Base-by-base conservation (phyloP, 148 eudicot genomes). In the Silene latifolia region DNA sequence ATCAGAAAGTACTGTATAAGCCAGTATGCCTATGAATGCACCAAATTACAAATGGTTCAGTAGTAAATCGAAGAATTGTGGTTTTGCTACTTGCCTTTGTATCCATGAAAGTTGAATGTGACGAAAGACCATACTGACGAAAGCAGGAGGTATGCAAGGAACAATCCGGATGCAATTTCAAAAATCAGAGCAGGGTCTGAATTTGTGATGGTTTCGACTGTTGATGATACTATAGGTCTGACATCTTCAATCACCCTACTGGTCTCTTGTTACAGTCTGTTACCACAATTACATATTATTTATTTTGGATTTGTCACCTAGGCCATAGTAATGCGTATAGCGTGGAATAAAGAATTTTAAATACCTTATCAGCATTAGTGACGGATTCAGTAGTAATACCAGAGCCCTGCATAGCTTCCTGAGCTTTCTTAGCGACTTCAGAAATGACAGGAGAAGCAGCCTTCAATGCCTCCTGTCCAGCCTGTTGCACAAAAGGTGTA, bases 371-470 rank as follows among this genome's bases (percentile, higher is more conserved):
- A 77, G 96, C 97, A 78, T 84, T 74, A 8, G 85, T 19, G 63
- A 93, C 83, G 15, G 97, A 85, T 29, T 90, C 82, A 25, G 91
- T 79, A 69, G 89, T 87, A 19, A 95, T 78, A 12, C 98, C 98
- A 5, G 97, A 86, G 76, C 87, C 89, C 83, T 90, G 87, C 67
- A 95, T 88, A 13, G 91, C 93, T 69, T 90, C 93, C 80, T 90
- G 96, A 35, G 96, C 98, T 82, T 89, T 90, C 82, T 89, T 90
- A 0, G 93, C 80, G 9, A 89, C 97, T 73, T 92, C 97, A 0
- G 96, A 86, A 66, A 92, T 72, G 18, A 81, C 78, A 24, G 98
- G 98, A 74, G 91, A 87, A 77, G 93, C 93, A 7, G 84, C 68
- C 78, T 87, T 90, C 67, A 87, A 53, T 12, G 90, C 98, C 79